Evolutionary conservation across 2,329 filamentous ascomycete genomes (phyloP), one percentile per base, ranked within the genome.

Genomic region (Apiospora rasikravindrae): DNA sequence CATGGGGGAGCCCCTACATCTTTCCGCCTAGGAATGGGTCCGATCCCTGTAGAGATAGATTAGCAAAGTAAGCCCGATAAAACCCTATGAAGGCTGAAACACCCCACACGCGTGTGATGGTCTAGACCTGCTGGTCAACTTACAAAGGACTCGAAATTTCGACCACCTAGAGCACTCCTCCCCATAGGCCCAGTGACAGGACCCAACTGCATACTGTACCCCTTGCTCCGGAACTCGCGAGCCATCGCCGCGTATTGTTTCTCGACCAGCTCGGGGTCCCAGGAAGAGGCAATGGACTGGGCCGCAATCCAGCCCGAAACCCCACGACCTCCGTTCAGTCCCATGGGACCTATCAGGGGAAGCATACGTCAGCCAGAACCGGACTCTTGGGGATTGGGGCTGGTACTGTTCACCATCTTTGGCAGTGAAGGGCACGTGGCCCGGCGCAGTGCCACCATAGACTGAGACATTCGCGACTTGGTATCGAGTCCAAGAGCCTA

Each of bases 81-180:
- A 14, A 26, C 6, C 26, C 0, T 4, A 14, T 4, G 24, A 10
- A 14, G n/a, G 2, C 1, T 24, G 1, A 11, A 13, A 8, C 47
- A 11, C 22, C n/a, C n/a, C 11, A 2, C 13, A 11, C 22, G 7
- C 1, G 22, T 51, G 2, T n/a, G n/a, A n/a, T n/a, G 1, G 0
- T 13, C 22, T 11, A 3, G 1, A 7, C 5, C n/a, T 5, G 22
- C 11, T 14, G 49, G n/a, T 3, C 24, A 24, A 26, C 51, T 57
- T 33, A 57, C 51, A 26, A 57, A 57, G 4, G 51, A 57, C 51
- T 57, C 51, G 22, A 57, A 57, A 26, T 57, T 57, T 22, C 51
- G 51, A 10, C 51, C 51, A 33, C 51, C 51, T 2, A 57, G 7
- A 6, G 51, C 14, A 5, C 51, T 57, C 7, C 51, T 33, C 2